A percentile compares a stretch with the other conserved stretches of the same genome.
These are phyloP conservation scores for Pseudognaphalium luteoalbum DNA, from an alignment of 129 eudicot genomes.

Conservation along the genomic window DNA sequence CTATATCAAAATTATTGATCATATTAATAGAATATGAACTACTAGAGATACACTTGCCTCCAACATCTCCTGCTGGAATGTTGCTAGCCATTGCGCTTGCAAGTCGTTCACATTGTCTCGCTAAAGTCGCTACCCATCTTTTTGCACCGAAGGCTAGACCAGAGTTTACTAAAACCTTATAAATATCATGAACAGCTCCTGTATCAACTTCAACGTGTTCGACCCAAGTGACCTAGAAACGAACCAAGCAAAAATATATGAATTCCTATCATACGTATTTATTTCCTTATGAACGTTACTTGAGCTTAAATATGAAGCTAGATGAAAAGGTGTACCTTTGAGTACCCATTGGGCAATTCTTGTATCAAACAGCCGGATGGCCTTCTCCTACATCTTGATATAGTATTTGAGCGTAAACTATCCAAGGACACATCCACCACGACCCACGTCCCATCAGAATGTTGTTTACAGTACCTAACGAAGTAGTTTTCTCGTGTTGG, in stretches of 20 bases:
- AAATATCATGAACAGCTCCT: conserved; percentile 65
- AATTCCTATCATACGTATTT: not conserved
- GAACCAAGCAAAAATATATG: not conserved
- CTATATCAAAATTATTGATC: not conserved
- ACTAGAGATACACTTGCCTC: conserved; percentile 51
- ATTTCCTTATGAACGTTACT: not conserved
- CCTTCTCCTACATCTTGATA: conserved; percentile 73
- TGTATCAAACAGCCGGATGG: conserved; percentile 97
- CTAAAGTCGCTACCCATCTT: conserved; percentile 86
- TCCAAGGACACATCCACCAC: conserved; percentile 98
- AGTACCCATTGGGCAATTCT: conserved; percentile 88
- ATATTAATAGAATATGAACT: not conserved
- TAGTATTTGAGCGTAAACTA: conserved; percentile 52
- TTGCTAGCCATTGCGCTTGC: conserved; percentile 88
- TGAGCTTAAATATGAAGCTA: conserved; percentile 1
- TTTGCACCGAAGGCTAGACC: conserved; percentile 94
- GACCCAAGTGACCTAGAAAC: conserved; percentile 78
- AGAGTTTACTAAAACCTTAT: conserved; percentile 69
- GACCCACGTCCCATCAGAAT: conserved; percentile 78
- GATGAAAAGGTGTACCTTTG: conserved; percentile 50
- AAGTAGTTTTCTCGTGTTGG: conserved; percentile 94
- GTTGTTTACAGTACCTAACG: conserved; percentile 87
- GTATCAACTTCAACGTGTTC: conserved; percentile 95
- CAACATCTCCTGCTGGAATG: conserved; percentile 86
- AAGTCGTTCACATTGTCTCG: conserved; percentile 88